Evolutionary conservation across 352 stramenopile genomes (phyloP).

Genomic region (Phytophthora pinifolia): DNA sequence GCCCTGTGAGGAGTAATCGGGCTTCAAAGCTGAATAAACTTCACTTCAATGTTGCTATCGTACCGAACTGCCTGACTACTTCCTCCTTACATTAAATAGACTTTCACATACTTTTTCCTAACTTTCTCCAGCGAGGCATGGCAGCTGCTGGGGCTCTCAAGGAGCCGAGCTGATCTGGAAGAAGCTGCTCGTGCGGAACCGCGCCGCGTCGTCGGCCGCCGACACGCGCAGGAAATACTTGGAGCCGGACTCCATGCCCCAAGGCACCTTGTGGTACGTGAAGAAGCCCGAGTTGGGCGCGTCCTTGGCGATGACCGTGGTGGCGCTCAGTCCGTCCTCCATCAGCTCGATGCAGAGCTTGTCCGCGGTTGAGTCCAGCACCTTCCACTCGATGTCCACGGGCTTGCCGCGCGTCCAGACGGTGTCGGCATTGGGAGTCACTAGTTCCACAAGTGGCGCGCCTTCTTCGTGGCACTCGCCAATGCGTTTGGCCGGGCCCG

Average conservation of each 20-base stretch:
- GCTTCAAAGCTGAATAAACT: too few species aligned
- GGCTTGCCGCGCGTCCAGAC: slow-evolving; percentile 77
- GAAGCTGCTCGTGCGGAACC: slow-evolving; percentile 63
- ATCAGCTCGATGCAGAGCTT: slow-evolving; percentile 70
- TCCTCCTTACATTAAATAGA: slow-evolving; percentile 24
- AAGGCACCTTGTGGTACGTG: slow-evolving; percentile 75
- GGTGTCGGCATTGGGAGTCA: slow-evolving; percentile 39
- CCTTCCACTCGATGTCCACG: slow-evolving; percentile 73
- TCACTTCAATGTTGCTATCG: too few species aligned
- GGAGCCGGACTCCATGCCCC: slow-evolving; percentile 74
- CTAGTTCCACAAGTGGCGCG: slow-evolving; percentile 38
- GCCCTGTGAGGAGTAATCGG: too few species aligned
- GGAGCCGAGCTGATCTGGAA: slow-evolving; percentile 69
- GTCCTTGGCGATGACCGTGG: slow-evolving; percentile 58
- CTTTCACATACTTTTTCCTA: slow-evolving; percentile 27
- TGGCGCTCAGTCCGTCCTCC: slow-evolving; percentile 60
- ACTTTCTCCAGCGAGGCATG: slow-evolving; percentile 9
- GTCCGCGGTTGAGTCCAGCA: slow-evolving; percentile 51
- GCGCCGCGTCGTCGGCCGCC: slow-evolving; percentile 33
- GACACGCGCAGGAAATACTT: slow-evolving; percentile 82
- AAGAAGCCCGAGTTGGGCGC: slow-evolving; percentile 75
- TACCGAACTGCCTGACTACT: too few species aligned
- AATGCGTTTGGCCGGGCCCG: slow-evolving; percentile 15
- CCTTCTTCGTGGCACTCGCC: slow-evolving; percentile 42
- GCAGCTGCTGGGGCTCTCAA: slow-evolving; percentile 5